Conservation (phyloP, 2,329 filamentous ascomycete species). For the Colletotrichum caudatum region DNA sequence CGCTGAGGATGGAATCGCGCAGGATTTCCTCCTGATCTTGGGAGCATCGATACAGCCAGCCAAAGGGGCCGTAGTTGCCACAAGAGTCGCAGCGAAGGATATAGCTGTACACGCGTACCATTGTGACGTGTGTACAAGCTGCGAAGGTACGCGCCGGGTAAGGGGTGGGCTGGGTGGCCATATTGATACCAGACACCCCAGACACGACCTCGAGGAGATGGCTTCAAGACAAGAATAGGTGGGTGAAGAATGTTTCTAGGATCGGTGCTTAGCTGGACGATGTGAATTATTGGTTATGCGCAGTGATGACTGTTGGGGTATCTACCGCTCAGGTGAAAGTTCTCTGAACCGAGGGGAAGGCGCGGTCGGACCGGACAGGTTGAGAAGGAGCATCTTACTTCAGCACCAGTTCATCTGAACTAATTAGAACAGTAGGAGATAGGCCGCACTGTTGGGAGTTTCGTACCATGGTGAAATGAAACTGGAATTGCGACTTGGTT, state of each 20-base stretch:
- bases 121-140: conserved; percentile 74
- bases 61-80: conserved; percentile 64
- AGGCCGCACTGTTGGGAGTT: neutral
- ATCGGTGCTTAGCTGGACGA: neutral
- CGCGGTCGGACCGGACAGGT: neutral
- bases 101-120: conserved; percentile 72
- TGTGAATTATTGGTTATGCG: neutral
- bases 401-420: neutral
- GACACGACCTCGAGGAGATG: conserved; percentile 11
- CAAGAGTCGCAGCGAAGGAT: conserved; percentile 70
- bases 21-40: conserved; percentile 66
- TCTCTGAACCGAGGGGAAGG: conserved; percentile 14
- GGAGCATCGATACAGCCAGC: conserved; percentile 81
- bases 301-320: neutral
- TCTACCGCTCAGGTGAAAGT: neutral
- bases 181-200: conserved; percentile 20
- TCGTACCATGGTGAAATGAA: neutral
- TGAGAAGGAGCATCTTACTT: conserved; percentile 16
- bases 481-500: neutral
- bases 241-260: neutral
- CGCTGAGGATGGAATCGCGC: conserved; percentile 49
- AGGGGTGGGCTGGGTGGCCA: conserved; percentile 15
- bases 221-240: neutral
- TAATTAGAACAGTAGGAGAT: neutral
- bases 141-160: conserved; percentile 21